Base-by-base conservation (phyloP, 257 asterid genomes). In the Lycium barbarum region DNA sequence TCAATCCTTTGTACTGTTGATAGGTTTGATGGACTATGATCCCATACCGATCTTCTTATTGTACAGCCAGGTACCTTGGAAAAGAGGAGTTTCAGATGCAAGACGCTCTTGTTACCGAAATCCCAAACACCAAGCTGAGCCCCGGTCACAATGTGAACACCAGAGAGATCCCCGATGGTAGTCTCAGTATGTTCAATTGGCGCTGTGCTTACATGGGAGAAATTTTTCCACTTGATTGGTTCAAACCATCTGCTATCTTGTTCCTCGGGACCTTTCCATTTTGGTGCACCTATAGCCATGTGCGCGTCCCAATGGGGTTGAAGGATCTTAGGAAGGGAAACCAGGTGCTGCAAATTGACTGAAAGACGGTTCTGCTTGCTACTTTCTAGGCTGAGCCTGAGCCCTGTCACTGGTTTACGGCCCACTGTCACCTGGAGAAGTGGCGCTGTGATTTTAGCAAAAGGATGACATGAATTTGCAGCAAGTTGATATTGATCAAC, bases 211-310 rank as follows among this genome's bases (percentile, higher is more conserved):
- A 97, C 98, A 15, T 97, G 99, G 55, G 99, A 97, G 85, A 95
- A 97, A 80, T 91, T 97, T 74, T 95, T 97, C 99, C 99, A 97
- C 88, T 97, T 97, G 49, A 97, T 95, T 1, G 99, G 99, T 83
- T 97, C 99, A 67, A 97, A 97, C 99, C 99, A 97, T 83, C 99
- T 89, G 92, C 99, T 95, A 83, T 97, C 99, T 85, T 97, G 99
- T 91, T 97, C 99, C 84, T 97, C 99, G 0, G 99, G 99, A 7
- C 99, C 99, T 84, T 94, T 97, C 99, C 98, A 96, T 88, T 88
- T 93, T 9, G 99, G 99, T 7, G 99, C 98, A 43, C 99, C 99
- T 20, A 96, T 96, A 53, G 99, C 98, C 89, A 96, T 82, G 91
- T 96, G 99, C 0, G 98, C 36, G 63, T 96, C 98, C 99, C 99